Evolutionary conservation across 1,139 yeast genomes (phyloP), one percentile per base, ranked within the genome.

Genomic region (Hansenula lynferdii): DNA sequence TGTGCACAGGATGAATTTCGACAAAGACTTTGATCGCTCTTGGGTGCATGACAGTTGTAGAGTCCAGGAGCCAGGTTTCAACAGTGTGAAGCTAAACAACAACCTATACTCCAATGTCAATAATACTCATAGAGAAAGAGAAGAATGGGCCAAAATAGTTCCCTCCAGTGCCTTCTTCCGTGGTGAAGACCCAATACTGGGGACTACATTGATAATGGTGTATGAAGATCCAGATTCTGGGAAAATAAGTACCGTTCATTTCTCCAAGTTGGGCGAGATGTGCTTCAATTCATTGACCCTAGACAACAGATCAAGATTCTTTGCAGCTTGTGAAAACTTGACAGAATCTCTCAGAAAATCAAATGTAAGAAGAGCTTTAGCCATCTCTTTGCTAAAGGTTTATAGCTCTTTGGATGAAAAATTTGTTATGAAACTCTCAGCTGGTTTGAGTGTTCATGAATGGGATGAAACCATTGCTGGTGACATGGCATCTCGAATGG

Each of bases 401-500:
- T 87, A 70, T 54, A 79, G 86, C 10, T 67, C 73, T 24, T 60
- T 86, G 48, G 65, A 58, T 22, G 37, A 45, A 0, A 42, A 44
- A 5, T 47, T 59, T 4, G 45, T 55, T n/a, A 6, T 22, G 35
- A 47, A 7, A 31, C 50, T 26, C 30, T 61, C 36, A 39, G 47
- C 21, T 42, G 36, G 17, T 12, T 28, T 28, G 12, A 24, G 31
- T 12, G 37, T 27, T 24, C 36, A 38, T 22, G 54, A 42, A 42
- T 47, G 78, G 64, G 96, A 89, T 56, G 94, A 89, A 51, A 85
- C 95, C 0, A 73, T 75, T 38, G 94, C 95, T 2, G 96, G 97
- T 1, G 65, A 69, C 12, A 54, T 83, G 34, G 94, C 95, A 0
- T 75, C 81, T 21, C 48, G 64, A 16, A 79, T 85, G 82, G 50